Base-by-base conservation (phyloP, 495 filamentous ascomycete species). In the Aspergillus diversus region DNA sequence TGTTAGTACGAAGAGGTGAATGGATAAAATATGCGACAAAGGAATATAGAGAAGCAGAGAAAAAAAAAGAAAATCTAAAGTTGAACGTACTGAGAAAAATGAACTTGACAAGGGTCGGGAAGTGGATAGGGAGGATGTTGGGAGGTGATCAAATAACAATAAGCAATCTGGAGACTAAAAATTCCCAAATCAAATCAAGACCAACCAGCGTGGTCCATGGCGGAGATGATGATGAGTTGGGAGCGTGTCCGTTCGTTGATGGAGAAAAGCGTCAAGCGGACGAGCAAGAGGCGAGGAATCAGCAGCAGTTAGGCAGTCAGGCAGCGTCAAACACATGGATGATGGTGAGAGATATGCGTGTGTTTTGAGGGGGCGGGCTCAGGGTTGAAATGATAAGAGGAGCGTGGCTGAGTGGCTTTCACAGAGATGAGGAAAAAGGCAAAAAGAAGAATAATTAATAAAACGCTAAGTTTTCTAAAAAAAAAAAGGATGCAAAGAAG, bases 131-230 rank as follows among this genome's bases (percentile, higher is more conserved):
- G 39, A 32, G 55, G 32, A 58, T 33, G 55, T 12, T 42, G 42
- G 16, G 54, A 33, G 54, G 46, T 9, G 37, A 32, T 57, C 16
- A 11, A 32, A 60, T 57, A 60, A 56, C 27, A 57, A 53, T 53
- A 65, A 43, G 47, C 47, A 43, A 43, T 43, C 39, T 43, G 39
- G 8, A 43, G 39, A 43, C 39, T 15, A 43, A 15, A 15, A 43
- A 43, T 13, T 43, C 39, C 39, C 5, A 48, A 55, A 21, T 56
- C 6, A 16, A 50, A 54, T 63, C 50, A 65, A 31, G 58, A 53
- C 57, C 66, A 61, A 64, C 66, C 67, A 71, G 61, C 67, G 66
- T 63, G 62, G 60, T 70, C 64, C 71, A 67, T 67, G 63, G 62
- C 63, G 67, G 66, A 66, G 59, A 47, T 39, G 43, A 63, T 65